Evolutionary conservation across 768 basidiomycete species (phyloP).

Genomic region (Udeniomyces megalosporus): DNA sequence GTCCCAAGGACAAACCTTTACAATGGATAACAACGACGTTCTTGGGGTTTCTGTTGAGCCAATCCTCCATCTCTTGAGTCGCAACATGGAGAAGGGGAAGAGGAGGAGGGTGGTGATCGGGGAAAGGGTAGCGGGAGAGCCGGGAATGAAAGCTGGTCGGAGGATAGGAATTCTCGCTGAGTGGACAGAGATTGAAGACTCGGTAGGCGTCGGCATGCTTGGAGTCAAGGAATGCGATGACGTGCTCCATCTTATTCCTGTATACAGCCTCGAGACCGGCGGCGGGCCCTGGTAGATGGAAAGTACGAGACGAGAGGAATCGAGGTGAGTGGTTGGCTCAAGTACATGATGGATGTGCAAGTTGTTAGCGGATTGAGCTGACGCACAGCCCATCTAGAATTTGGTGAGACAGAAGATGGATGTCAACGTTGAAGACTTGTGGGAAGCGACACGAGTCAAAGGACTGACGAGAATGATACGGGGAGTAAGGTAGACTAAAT

Average conservation of each 20-base stretch:
- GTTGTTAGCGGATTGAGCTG: neutral
- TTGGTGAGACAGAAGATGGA: conserved; percentile 32
- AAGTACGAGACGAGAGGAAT: no score
- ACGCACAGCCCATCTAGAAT: conserved; percentile 39
- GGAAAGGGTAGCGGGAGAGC: conserved; percentile 72
- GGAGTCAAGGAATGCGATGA: conserved; percentile 53
- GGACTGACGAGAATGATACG: conserved; percentile 9
- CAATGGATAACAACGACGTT: conserved; percentile 70
- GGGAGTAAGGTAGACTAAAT: conserved; percentile 24
- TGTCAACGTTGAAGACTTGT: no score
- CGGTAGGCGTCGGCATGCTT: conserved; percentile 63
- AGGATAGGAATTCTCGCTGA: conserved; percentile 64
- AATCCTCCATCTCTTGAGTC: conserved; percentile 54
- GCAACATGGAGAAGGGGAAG: conserved; percentile 55
- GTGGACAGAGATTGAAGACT: conserved; percentile 78
- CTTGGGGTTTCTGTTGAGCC: conserved; percentile 49
- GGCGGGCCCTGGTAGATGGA: conserved; percentile 40
- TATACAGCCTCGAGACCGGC: conserved; percentile 61
- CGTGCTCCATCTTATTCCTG: conserved; percentile 60
- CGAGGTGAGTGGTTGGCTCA: neutral
- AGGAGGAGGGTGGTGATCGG: conserved; percentile 83
- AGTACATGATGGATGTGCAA: neutral
- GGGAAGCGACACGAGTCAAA: no score
- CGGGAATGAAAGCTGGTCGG: conserved; percentile 50
- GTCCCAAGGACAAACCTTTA: conserved; percentile 50